phyloP scores from a whole-genome alignment of 148 eudicot species.

The Rhododendron ovatum region DNA sequence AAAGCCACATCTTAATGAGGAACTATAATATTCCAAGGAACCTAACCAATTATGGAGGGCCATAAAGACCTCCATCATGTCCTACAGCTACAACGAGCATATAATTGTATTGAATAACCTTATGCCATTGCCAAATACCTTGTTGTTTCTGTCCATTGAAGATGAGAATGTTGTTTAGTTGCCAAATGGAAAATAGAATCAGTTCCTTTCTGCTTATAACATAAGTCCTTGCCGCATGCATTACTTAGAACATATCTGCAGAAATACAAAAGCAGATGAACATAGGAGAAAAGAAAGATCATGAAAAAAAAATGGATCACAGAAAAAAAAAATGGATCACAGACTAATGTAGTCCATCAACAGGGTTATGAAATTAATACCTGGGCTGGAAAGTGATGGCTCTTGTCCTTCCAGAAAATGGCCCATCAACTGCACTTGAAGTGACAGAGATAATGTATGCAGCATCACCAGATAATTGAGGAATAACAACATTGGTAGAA shows the following conservation, averaged over 20 bases:
- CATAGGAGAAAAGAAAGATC: not conserved
- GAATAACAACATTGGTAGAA: conserved; percentile 73
- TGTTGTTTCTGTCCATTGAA: conserved; percentile 74
- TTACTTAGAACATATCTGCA: conserved; percentile 85
- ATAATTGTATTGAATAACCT: not conserved
- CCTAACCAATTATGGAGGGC: not conserved
- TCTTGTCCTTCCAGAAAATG: conserved; percentile 80
- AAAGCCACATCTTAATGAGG: not conserved
- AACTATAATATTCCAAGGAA: not conserved
- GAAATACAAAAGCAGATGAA: conserved; percentile 5
- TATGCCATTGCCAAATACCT: conserved; percentile 37
- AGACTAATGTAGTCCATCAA: not conserved
- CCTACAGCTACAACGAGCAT: not conserved
- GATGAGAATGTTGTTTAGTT: conserved; percentile 70
- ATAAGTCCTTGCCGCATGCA: conserved; percentile 75
- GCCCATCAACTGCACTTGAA: conserved; percentile 67
- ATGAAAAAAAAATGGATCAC: conserved; percentile 2
- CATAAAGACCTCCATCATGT: not conserved
- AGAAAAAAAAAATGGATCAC: conserved; percentile 5
- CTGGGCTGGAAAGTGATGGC: conserved; percentile 88
- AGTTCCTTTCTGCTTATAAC: conserved; percentile 89
- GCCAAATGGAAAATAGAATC: conserved; percentile 52
- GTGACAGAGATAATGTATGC: conserved; percentile 79
- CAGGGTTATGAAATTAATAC: conserved; percentile 26
- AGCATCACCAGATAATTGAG: conserved; percentile 53